Conservation (phyloP, 1,284 basidiomycete species). For the Cutaneotrichosporon spelunceum region DNA sequence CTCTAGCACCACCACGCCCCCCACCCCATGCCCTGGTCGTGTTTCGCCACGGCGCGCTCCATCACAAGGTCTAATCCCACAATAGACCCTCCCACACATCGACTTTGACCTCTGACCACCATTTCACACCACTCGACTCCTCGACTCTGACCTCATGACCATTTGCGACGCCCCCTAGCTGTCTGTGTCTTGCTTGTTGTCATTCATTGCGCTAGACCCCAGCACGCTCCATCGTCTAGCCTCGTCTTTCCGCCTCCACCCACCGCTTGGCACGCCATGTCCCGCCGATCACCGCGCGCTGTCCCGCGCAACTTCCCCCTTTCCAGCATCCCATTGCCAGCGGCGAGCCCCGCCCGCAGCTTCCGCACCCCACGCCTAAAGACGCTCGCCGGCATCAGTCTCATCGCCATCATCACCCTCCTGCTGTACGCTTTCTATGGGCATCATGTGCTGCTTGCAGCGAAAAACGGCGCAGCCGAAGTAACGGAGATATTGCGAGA, state of each 20-base stretch:
- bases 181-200: too few relatives aligned
- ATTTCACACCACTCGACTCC: neutral
- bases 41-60: too few relatives aligned
- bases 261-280: neutral
- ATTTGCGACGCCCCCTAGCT: too few relatives aligned
- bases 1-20: too few relatives aligned
- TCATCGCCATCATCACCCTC: neutral
- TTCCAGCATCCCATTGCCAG: neutral
- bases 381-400: neutral
- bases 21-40: too few relatives aligned
- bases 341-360: neutral
- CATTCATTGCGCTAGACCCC: too few relatives aligned
- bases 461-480: neutral
- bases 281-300: slow-evolving; percentile 4
- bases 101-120: neutral
- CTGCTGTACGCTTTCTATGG: neutral
- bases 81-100: neutral
- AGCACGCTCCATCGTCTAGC: neutral
- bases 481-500: neutral
- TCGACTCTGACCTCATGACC: too few relatives aligned
- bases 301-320: slow-evolving; percentile 2
- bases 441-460: neutral
- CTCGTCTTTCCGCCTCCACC: neutral
- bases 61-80: too few relatives aligned
- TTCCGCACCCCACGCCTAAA: neutral